Evolutionary conservation across 2,329 filamentous ascomycete species (phyloP), one percentile per base, ranked within the genome.

Genomic region (Pyrenochaeta sp.): DNA sequence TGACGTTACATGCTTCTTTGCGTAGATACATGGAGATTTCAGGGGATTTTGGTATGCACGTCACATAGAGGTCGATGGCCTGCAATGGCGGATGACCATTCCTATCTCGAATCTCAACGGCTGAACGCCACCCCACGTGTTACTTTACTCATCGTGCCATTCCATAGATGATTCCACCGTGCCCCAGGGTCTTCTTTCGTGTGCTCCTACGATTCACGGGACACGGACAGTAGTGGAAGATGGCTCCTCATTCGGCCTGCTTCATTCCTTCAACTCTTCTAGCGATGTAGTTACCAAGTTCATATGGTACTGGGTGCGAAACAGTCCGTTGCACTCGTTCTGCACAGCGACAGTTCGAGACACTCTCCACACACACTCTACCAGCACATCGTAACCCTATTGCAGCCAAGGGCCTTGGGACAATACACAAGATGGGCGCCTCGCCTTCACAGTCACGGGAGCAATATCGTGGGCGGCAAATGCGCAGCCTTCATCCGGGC

Each of bases 391-490:
- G n/a, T 22, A 15, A 45, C 30, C 8, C 15, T 13, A 40, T 7
- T 2, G 28, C n/a, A 49, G 46, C 52, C 53, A 52, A 59, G 52
- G 56, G 42, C 28, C 54, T 57, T 57, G 57, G 50, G 42, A 22
- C 53, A 46, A 53, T 55, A 51, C 52, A 40, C 22, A 28, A 36
- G n/a, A 44, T 45, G 54, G 25, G 28, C 37, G 32, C 50, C 47
- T 61, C 44, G 50, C 52, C 45, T 27, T 24, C 47, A 45, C 36
- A 40, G 47, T 63, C 56, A 65, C 63, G 51, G 54, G 54, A 53
- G 34, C 42, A 64, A 58, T 64, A 62, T 67, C 19, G 32, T 32
- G 32, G 34, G 45, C 51, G 50, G 51, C 61, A 61, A 58, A 56
- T 61, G 9, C 49, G 47, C 27, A 53, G 47, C 50, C 39, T 55